A percentile compares a stretch with the other conserved stretches of the same genome.
phyloP scores from a whole-genome alignment of 1,284 basidiomycete genomes.

The Cerioporus squamosus region DNA sequence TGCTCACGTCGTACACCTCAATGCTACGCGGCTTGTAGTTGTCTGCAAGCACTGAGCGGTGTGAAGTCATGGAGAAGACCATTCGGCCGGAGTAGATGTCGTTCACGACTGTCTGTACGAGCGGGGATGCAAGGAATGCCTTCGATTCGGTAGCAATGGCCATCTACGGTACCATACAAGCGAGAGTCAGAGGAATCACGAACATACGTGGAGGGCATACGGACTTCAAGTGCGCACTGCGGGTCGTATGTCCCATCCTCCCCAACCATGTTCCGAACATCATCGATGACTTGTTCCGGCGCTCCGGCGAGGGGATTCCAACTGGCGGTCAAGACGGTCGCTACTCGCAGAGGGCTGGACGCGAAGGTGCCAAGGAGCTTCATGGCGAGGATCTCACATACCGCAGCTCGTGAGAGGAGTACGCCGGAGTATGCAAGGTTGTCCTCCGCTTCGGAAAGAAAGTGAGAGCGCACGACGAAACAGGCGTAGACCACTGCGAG shows the following conservation, averaged over 20 bases:
- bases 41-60: slow-evolving; percentile 79
- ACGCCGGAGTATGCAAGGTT: slow-evolving; percentile 80
- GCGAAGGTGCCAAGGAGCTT: slow-evolving; percentile 82
- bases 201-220: slow-evolving; percentile 24
- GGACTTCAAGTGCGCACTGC: slow-evolving; percentile 81
- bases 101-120: slow-evolving; percentile 83
- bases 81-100: slow-evolving; percentile 81
- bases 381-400: slow-evolving; percentile 86
- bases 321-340: slow-evolving; percentile 74
- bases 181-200: background rate
- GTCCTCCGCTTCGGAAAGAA: slow-evolving; percentile 52
- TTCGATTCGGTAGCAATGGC: slow-evolving; percentile 85
- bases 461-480: slow-evolving; percentile 68
- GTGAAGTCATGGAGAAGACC: slow-evolving; percentile 67
- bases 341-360: slow-evolving; percentile 71
- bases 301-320: slow-evolving; percentile 87
- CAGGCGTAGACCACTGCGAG: slow-evolving; percentile 76
- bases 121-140: slow-evolving; percentile 75
- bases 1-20: slow-evolving; percentile 74
- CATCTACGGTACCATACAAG: slow-evolving; percentile 55
- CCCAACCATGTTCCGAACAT: slow-evolving; percentile 60
- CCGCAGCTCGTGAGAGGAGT: slow-evolving; percentile 69
- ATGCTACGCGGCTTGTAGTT: slow-evolving; percentile 83
- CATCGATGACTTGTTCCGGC: slow-evolving; percentile 63
- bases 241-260: slow-evolving; percentile 61